Conservation (phyloP, 768 basidiomycete genomes). For the Termitomyces bulborhizus region DNA sequence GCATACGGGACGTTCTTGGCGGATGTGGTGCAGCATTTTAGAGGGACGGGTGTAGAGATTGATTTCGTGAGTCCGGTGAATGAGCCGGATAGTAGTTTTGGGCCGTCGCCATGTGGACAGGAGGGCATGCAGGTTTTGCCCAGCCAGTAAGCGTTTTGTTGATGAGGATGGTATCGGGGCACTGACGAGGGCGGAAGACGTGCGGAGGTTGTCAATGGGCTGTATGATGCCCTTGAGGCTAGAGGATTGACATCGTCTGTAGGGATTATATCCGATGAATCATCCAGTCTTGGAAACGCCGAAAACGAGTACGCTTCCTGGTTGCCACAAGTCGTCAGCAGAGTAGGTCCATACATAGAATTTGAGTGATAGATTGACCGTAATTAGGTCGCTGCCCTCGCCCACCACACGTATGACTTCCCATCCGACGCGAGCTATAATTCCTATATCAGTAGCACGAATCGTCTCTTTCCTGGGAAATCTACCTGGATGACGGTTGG, state of each 20-base stretch:
- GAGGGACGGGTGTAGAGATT: conserved; percentile 29
- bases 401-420: conserved; percentile 43
- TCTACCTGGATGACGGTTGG: conserved; percentile 34
- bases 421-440: conserved; percentile 30
- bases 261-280: conserved; percentile 37
- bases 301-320: conserved; percentile 26
- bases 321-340: conserved; percentile 27
- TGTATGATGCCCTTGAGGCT: conserved; percentile 26
- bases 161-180: background rate
- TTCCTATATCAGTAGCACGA: conserved; percentile 22
- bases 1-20: conserved; percentile 37
- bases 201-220: conserved; percentile 31
- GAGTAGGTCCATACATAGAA: conserved; percentile 12
- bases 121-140: conserved; percentile 40
- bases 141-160: conserved; percentile 22
- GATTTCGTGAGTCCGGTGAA: conserved; percentile 39
- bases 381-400: conserved; percentile 28
- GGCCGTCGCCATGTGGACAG: conserved; percentile 34
- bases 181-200: conserved; percentile 19
- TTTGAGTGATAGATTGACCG: background rate
- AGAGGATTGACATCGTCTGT: conserved; percentile 23
- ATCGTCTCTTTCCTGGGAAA: conserved; percentile 22
- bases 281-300: conserved; percentile 25
- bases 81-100: conserved; percentile 33
- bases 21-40: conserved; percentile 35